Percentiles rank a stretch among this genome's conserved stretches.
phyloP scores from a whole-genome alignment of 768 basidiomycete genomes.

The Russula griseocarnosa region DNA sequence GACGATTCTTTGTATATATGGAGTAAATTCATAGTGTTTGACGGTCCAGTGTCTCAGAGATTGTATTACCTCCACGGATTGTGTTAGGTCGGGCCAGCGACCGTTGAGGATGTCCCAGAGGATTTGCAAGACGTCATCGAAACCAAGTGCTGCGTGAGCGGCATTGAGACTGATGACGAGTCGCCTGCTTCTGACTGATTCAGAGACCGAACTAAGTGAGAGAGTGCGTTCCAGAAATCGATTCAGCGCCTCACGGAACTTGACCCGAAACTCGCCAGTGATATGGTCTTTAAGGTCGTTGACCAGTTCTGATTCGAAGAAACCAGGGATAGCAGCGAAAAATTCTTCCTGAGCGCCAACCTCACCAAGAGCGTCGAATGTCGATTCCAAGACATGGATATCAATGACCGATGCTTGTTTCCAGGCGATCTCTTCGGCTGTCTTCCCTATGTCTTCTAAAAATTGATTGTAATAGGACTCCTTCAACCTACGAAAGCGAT shows the following conservation, averaged over 20 bases:
- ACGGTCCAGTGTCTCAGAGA: background rate
- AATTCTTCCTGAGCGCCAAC: background rate
- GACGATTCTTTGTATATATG: background rate
- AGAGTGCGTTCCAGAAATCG: background rate
- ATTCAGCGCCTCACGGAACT: background rate
- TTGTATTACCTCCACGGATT: background rate
- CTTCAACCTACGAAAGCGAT: background rate
- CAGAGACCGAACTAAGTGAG: background rate
- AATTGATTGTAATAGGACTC: background rate
- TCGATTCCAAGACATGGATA: background rate
- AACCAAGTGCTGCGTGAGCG: background rate
- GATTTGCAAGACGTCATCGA: background rate
- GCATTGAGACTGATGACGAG: background rate
- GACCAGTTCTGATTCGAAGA: background rate
- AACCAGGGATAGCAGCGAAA: conserved; percentile 1
- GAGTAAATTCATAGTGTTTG: background rate
- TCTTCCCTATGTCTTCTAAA: background rate
- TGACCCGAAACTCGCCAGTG: background rate
- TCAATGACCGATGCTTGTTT: background rate
- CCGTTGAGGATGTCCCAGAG: background rate
- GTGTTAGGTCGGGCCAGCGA: background rate
- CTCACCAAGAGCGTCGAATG: conserved; percentile 1
- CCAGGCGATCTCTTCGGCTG: background rate
- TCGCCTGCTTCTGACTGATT: background rate
- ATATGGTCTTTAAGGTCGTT: background rate